A percentile compares a stretch with the other conserved stretches of the same genome.
phyloP scores from a whole-genome alignment of 306 rosid species.

The Elaeagnus macrophylla region DNA sequence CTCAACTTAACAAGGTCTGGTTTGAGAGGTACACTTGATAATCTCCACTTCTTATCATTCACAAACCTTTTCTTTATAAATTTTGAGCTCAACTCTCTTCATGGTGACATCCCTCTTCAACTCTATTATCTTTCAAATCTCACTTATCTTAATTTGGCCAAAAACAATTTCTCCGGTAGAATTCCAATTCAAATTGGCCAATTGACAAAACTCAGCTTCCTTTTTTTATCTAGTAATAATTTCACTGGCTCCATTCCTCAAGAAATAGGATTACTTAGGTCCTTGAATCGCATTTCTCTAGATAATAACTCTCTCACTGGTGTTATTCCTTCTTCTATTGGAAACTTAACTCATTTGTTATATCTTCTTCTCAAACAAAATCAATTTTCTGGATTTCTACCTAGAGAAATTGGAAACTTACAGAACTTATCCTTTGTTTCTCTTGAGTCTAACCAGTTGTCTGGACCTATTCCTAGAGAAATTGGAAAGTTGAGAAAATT shows the following conservation, averaged over 20 bases:
- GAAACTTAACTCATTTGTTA: conserved; percentile 8
- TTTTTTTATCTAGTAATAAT: neutral
- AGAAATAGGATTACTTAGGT: conserved; percentile 6
- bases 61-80: neutral
- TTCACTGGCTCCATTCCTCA: conserved; percentile 12
- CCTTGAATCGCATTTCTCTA: neutral
- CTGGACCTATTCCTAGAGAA: too few species aligned
- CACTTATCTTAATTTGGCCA: neutral
- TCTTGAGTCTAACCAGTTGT: too few species aligned
- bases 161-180: neutral
- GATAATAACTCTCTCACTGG: conserved; percentile 6
- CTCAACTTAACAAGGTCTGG: neutral
- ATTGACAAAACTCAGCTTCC: neutral
- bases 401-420: too few species aligned
- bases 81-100: neutral
- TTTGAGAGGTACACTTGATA: neutral
- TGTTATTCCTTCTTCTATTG: conserved; percentile 12
- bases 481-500: conserved; percentile 15
- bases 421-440: too few species aligned
- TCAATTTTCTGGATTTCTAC: conserved; percentile 9
- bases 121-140: neutral
- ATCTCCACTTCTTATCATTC: neutral
- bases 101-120: neutral
- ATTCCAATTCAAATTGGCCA: conserved; percentile 4
- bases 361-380: conserved; percentile 8